These are phyloP conservation scores for Catharanthus roseus DNA, from an alignment of 257 asterid genomes.

Conservation along the genomic window DNA sequence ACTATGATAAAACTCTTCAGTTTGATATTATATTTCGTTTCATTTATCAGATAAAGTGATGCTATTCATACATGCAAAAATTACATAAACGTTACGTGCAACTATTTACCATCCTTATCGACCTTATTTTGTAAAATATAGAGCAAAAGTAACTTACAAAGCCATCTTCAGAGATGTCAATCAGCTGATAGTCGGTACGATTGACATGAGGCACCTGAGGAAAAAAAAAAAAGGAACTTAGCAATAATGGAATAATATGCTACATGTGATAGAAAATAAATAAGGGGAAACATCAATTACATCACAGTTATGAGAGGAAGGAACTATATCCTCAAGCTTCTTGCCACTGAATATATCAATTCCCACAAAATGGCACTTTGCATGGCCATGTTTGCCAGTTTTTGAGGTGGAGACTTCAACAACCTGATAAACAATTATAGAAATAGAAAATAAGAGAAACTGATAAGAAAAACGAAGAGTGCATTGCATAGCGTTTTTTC, in stretches of 20 bases:
- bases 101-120: background rate
- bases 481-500: background rate
- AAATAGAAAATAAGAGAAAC: background rate
- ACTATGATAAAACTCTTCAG: background rate
- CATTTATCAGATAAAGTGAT: too few relatives aligned
- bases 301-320: conserved; percentile 49
- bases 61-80: background rate
- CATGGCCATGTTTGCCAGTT: conserved; percentile 59
- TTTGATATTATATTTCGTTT: background rate
- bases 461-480: background rate
- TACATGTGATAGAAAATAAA: background rate
- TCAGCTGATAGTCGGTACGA: conserved; percentile 47
- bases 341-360: conserved; percentile 48
- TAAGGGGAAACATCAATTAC: conserved; percentile 16
- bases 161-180: conserved; percentile 82
- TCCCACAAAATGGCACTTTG: conserved; percentile 50
- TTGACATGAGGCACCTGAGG: conserved; percentile 47
- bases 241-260: background rate
- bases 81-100: background rate
- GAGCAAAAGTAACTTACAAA: conserved; percentile 48
- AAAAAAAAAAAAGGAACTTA: conserved; percentile 1
- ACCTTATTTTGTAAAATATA: background rate
- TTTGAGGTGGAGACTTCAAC: conserved; percentile 59
- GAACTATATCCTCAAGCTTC: conserved; percentile 52
- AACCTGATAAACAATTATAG: conserved; percentile 26